These are phyloP conservation scores for Trichosporon asahii DNA, from an alignment of 1,284 basidiomycete genomes.

Conservation along the genomic window DNA sequence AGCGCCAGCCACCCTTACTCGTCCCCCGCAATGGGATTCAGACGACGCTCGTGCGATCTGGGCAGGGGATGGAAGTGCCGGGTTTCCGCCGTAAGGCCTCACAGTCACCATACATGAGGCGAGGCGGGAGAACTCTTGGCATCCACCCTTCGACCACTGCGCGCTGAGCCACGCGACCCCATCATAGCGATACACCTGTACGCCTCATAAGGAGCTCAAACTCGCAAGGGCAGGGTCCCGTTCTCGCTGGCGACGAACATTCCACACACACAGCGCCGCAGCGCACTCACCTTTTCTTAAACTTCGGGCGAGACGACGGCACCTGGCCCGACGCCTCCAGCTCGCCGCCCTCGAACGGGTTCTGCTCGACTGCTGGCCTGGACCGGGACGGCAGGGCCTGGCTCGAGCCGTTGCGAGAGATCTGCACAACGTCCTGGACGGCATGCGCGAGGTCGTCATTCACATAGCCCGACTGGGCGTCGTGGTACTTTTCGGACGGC, in stretches of 20 bases:
- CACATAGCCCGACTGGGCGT: slow-evolving; percentile 13
- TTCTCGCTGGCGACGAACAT: not conserved
- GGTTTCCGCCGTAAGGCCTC: not conserved
- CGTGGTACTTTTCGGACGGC: not conserved
- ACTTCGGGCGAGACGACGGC: slow-evolving; percentile 12
- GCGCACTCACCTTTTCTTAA: slow-evolving; percentile 1
- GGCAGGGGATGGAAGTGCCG: not conserved
- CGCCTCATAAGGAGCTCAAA: not conserved
- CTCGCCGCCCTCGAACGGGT: slow-evolving; percentile 18
- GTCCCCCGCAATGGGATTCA: not conserved
- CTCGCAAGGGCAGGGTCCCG: not conserved
- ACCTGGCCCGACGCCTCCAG: slow-evolving; percentile 11
- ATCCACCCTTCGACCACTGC: not conserved
- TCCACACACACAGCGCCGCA: not conserved
- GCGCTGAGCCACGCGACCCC: not conserved
- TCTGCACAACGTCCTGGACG: slow-evolving; percentile 44
- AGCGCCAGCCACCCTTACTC: not conserved
- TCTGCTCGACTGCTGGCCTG: slow-evolving; percentile 10
- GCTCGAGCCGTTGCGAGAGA: slow-evolving; percentile 29
- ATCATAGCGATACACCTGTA: not conserved
- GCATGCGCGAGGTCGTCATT: slow-evolving; percentile 39
- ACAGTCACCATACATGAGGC: not conserved
- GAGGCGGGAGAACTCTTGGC: not conserved
- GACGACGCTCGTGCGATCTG: not conserved
- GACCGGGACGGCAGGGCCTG: slow-evolving; percentile 19